Percentiles rank a stretch among this genome's conserved stretches.
Evolutionary conservation across 169 alveolate genomes (phyloP).

Genomic region (Cryptosporidium sp.): DNA sequence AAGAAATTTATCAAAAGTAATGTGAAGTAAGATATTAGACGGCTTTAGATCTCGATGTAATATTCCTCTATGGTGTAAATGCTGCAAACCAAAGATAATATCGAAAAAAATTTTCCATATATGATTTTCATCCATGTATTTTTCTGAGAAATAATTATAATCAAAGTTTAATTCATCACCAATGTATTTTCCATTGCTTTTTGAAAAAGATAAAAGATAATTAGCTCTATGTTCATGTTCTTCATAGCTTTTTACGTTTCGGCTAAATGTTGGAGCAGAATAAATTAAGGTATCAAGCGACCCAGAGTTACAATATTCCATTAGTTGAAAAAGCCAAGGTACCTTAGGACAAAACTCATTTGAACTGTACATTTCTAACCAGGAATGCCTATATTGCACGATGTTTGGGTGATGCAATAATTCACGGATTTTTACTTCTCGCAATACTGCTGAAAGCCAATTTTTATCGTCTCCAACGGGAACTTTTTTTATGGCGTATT

Average conservation of each 20-base stretch:
- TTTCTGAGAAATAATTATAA: not conserved
- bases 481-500: conserved; percentile 86
- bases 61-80: conserved; percentile 82
- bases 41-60: conserved; percentile 81
- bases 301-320: conserved; percentile 89
- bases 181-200: not conserved
- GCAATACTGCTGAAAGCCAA: conserved; percentile 82
- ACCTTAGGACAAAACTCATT: conserved; percentile 85
- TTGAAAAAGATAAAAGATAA: not conserved
- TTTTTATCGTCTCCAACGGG: conserved; percentile 86
- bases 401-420: conserved; percentile 83
- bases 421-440: conserved; percentile 87
- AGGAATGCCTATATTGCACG: conserved; percentile 85
- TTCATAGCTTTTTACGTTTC: not conserved
- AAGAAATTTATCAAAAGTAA: conserved; percentile 60
- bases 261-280: not conserved
- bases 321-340: conserved; percentile 87
- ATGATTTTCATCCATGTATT: conserved; percentile 40
- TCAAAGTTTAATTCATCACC: not conserved
- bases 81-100: conserved; percentile 79
- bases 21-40: conserved; percentile 76
- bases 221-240: not conserved
- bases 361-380: conserved; percentile 86
- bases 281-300: conserved; percentile 37
- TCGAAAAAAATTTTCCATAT: conserved; percentile 79